Base-by-base conservation (phyloP, 2,329 filamentous ascomycete genomes). In the Phialophora verrucosa region DNA sequence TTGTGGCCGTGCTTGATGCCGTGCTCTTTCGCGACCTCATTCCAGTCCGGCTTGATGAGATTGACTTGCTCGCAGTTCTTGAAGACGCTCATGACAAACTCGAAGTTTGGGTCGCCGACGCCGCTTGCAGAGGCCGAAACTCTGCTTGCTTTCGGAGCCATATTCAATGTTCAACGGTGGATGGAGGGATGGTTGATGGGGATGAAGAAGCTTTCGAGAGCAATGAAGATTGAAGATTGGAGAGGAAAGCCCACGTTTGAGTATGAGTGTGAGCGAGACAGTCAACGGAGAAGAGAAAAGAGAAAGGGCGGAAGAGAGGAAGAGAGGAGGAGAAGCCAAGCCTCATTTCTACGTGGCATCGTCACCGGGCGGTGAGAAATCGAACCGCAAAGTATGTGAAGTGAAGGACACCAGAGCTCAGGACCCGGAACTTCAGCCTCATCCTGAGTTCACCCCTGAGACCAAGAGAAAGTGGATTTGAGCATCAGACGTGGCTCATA, bases 1-100 rank as follows among this genome's bases (percentile, higher is more conserved):
- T 71, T 69, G 31, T 51, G 62, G 47, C 25, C 67, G 12, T 68
- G 66, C 4, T 59, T 61, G 42, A 70, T 69, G 10, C 69, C 69
- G 47, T 63, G 65, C 50, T 70, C 69, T 31, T 54, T 53, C 0
- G 66, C 69, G 25, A 70, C 66, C 25, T 62, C 32, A 4, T 67
- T 61, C 64, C 67, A 70, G 51, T 69, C 58, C 8, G 61, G 31
- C 42, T 70, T 69, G 59, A 70, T 38, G 38, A 44, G 38, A n/a
- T 44, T 44, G 38, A 44, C 38, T 17, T 35, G 20, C n/a, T 66
- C 65, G 51, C 55, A 59, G 20, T 68, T 23, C 57, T 66, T 68
- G 58, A 70, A 57, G 20, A 60, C 63, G 54, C 60, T 66, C 51
- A 68, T 42, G 56, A 70, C 23, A 63, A 68, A 68, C 23, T 63